Evolutionary conservation across 2,329 filamentous ascomycete genomes (phyloP).

Genomic region (Penicillium freii): DNA sequence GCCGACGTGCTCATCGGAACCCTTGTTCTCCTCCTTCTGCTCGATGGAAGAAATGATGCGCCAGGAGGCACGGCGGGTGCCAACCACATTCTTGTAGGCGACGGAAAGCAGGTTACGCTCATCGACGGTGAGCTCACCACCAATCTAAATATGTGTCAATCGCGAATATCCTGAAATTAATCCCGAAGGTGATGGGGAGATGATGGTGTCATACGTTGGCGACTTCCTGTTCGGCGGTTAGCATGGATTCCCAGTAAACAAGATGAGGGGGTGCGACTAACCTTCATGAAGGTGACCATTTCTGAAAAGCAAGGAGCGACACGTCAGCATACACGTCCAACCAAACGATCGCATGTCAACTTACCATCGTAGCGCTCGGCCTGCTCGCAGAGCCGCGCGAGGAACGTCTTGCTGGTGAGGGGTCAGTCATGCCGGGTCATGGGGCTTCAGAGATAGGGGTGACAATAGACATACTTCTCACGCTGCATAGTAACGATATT

Average conservation of each 20-base stretch:
- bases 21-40: constrained; percentile 99
- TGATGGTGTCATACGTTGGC: constrained; percentile 66
- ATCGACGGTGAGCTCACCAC: constrained; percentile 67
- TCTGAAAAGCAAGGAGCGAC: constrained; percentile 51
- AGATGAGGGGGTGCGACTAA: constrained; percentile 43
- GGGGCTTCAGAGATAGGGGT: constrained; percentile 12
- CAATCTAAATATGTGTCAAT: constrained; percentile 49
- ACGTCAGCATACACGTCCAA: constrained; percentile 13
- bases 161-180: constrained; percentile 4
- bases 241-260: constrained; percentile 23
- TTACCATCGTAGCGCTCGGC: constrained; percentile 98
- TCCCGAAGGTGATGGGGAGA: constrained; percentile 10
- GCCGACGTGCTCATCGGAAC: constrained; percentile 87
- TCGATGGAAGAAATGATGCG: constrained; percentile 99
- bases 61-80: constrained; percentile 97
- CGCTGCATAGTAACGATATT: constrained; percentile 51
- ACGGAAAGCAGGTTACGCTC: constrained; percentile 92
- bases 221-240: constrained; percentile 66
- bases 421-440: constrained; percentile 37
- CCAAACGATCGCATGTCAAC: constrained; percentile 23
- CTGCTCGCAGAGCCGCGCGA: constrained; percentile 99
- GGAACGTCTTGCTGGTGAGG: constrained; percentile 88
- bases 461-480: constrained; percentile 61
- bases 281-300: constrained; percentile 99
- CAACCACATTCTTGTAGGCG: constrained; percentile 99